Evolutionary conservation across 2,329 filamentous ascomycete genomes (phyloP), one percentile per base, ranked within the genome.

Genomic region (Graphilbum fragrans): DNA sequence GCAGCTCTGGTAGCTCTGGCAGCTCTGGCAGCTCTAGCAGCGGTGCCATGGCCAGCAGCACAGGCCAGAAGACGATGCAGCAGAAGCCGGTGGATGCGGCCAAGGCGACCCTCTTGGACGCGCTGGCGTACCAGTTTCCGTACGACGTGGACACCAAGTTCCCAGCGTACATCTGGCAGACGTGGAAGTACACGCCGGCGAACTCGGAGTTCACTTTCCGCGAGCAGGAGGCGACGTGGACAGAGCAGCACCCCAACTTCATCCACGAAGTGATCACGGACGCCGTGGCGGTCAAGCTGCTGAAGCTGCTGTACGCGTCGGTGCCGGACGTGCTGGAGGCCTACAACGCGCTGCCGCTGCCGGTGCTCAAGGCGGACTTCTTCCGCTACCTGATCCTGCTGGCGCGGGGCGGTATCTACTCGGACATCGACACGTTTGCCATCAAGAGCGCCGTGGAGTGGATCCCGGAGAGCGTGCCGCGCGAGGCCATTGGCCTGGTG

Each of bases 101-200:
- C 44, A 5, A 16, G 14, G 29, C 29, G 11, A 74, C 71, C 55
- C 78, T 84, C 63, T 78, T 82, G 16, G 82, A 74, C 66, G 94
- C 92, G 64, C 76, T 98, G 43, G 81, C 80, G 40, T 95, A 94
- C 66, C 84, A 93, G 52, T 96, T 92, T 61, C 86, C 88, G 18
- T 98, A 96, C 69, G 84, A 94, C 55, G 71, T 90, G 47, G 78
- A 87, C 55, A 63, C 70, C 52, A 94, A 90, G 60, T 96, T 96
- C 60, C 92, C 92, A 3, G 88, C 87, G 43, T 96, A 94, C 67
- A 93, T 98, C 56, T 98, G 92, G 92, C 92, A 98, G 69, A 98
- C 92, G 14, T 98, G 92, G 92, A 95, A 93, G 61, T 81, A 77
- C 55, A 84, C 78, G 1, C 88, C 90, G 0, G 74, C 80, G 2